Evolutionary conservation across 805 yeast species (phyloP).

Genomic region (Saturnispora besseyi): DNA sequence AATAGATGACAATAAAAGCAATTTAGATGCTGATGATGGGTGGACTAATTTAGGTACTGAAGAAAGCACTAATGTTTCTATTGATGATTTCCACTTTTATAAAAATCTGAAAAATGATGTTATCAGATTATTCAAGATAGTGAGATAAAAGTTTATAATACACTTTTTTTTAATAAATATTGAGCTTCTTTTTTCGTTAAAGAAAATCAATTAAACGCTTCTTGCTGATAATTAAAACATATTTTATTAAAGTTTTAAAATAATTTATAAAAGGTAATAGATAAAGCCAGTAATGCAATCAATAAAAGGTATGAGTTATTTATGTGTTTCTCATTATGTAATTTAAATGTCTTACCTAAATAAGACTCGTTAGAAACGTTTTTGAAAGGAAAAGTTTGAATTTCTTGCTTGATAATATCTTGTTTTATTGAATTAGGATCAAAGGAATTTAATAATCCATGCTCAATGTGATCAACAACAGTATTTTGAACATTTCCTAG

Average conservation of each 20-base stretch:
- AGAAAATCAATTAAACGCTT: no score
- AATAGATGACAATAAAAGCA: neutral
- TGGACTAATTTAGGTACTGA: conserved; percentile 19
- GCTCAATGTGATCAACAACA: conserved; percentile 45
- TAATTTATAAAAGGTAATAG: conserved; percentile 4
- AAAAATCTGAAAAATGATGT: conserved; percentile 20
- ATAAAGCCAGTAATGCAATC: neutral
- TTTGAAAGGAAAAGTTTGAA: neutral
- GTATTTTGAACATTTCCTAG: conserved; percentile 87
- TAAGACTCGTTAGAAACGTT: neutral
- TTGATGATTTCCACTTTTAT: conserved; percentile 22
- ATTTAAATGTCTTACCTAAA: neutral
- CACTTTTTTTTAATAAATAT: neutral
- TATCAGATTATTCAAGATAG: conserved; percentile 14
- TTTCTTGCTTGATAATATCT: neutral
- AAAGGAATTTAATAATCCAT: conserved; percentile 29
- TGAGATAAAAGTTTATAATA: neutral
- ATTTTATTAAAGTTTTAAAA: neutral
- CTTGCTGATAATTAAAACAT: neutral
- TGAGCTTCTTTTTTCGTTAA: no score
- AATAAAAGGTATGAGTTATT: neutral
- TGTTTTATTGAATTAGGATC: neutral
- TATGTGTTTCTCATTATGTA: neutral
- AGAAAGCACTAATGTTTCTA: conserved; percentile 9
- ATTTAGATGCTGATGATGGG: conserved; percentile 14